These are phyloP conservation scores for Flammula alnicola DNA, from an alignment of 1,284 basidiomycete species.

Conservation along the genomic window DNA sequence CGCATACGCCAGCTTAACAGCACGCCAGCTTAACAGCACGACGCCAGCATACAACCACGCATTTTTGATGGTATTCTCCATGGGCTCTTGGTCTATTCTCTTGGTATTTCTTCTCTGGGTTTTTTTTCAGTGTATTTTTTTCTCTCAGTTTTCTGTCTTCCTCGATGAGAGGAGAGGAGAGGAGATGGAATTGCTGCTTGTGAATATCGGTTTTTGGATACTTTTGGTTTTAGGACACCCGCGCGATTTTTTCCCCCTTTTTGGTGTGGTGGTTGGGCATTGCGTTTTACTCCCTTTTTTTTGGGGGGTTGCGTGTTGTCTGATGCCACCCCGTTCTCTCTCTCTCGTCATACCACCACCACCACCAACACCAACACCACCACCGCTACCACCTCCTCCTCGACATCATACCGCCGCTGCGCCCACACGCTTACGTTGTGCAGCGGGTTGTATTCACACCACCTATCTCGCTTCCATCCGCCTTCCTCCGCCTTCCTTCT, in stretches of 20 bases:
- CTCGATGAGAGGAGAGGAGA: too few relatives aligned
- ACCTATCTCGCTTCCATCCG: not conserved
- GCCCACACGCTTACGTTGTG: slow-evolving; percentile 14
- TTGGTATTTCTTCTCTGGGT: not conserved
- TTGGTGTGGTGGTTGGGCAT: not conserved
- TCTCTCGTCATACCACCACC: not conserved
- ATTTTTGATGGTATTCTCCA: not conserved
- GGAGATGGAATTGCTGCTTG: too few relatives aligned
- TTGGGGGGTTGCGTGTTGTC: too few relatives aligned
- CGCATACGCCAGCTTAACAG: not conserved
- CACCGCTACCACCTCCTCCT: not conserved
- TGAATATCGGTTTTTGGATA: slow-evolving; percentile 15
- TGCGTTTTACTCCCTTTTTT: not conserved
- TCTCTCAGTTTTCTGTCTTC: not conserved
- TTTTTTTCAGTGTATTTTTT: too few relatives aligned
- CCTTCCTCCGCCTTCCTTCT: not conserved
- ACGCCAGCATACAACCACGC: not conserved
- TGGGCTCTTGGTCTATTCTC: too few relatives aligned
- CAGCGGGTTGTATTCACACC: slow-evolving; percentile 10
- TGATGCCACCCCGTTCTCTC: not conserved
- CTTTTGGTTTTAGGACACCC: slow-evolving; percentile 20
- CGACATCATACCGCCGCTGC: slow-evolving; percentile 3
- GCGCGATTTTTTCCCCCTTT: slow-evolving; percentile 8
- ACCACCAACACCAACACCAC: not conserved
- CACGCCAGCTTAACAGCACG: too few relatives aligned